These are phyloP conservation scores for Aspergillus intermedius DNA, from an alignment of 2,329 filamentous ascomycete species.

Conservation along the genomic window DNA sequence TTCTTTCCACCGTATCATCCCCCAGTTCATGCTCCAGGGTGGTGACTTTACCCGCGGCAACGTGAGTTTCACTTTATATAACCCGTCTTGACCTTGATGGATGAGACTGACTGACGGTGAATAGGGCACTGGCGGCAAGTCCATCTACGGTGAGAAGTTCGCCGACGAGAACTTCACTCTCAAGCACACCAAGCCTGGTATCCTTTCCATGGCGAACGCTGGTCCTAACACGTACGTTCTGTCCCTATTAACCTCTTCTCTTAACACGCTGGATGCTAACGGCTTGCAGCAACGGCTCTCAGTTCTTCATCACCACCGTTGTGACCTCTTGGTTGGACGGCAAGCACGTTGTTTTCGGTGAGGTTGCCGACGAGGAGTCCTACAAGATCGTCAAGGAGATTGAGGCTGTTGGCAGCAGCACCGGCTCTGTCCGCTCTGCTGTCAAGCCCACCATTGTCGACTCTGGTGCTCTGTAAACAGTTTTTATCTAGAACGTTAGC, in stretches of 20 bases:
- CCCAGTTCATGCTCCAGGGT: slow-evolving; percentile 91
- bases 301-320: slow-evolving; percentile 68
- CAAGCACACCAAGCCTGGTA: slow-evolving; percentile 67
- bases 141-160: slow-evolving; percentile 94
- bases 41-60: slow-evolving; percentile 92
- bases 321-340: slow-evolving; percentile 61
- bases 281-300: slow-evolving; percentile 55
- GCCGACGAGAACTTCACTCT: slow-evolving; percentile 82
- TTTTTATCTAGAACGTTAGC: slow-evolving; percentile 1
- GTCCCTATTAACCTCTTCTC: not conserved
- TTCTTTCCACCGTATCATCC: slow-evolving; percentile 88
- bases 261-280: slow-evolving; percentile 1
- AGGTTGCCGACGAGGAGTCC: slow-evolving; percentile 52
- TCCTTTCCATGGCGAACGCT: slow-evolving; percentile 93
- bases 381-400: slow-evolving; percentile 53
- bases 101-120: not conserved
- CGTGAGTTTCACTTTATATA: slow-evolving; percentile 51
- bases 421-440: slow-evolving; percentile 47
- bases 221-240: slow-evolving; percentile 74
- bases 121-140: slow-evolving; percentile 86
- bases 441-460: slow-evolving; percentile 51
- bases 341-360: slow-evolving; percentile 64
- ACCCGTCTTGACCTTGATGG: not conserved
- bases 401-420: slow-evolving; percentile 52
- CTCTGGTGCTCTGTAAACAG: slow-evolving; percentile 42